Conservation (phyloP, 805 yeast genomes). For the Metschnikowia cubensis region DNA sequence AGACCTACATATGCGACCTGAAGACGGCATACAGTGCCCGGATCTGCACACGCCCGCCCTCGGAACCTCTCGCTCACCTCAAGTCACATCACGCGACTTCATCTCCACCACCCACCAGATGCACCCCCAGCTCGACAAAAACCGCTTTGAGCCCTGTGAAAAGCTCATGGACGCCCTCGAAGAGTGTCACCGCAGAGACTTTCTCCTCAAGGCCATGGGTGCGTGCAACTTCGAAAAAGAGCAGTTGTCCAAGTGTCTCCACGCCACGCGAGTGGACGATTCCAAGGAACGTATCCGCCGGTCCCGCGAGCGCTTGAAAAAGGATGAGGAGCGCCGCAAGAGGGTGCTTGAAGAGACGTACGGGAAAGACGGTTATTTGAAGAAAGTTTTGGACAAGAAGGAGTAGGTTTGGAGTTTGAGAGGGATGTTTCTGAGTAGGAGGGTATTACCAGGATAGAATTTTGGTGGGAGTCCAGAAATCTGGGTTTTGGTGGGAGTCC, state of each 20-base stretch:
- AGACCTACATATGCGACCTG: too few species aligned
- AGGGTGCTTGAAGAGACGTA: constrained; percentile 69
- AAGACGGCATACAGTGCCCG: too few species aligned
- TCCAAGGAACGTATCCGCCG: constrained; percentile 52
- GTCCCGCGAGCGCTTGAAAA: constrained; percentile 54
- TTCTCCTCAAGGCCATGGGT: constrained; percentile 69
- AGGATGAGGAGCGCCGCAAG: constrained; percentile 54
- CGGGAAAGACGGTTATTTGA: constrained; percentile 70
- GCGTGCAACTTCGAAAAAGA: constrained; percentile 81
- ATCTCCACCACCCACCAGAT: constrained; percentile 15
- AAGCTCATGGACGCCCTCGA: constrained; percentile 84
- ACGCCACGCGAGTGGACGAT: constrained; percentile 63
- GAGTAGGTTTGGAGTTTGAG: constrained; percentile 1
- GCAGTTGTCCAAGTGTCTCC: constrained; percentile 74
- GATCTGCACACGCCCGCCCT: neutral
- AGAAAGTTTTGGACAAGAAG: constrained; percentile 54
- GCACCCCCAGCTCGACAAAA: constrained; percentile 46
- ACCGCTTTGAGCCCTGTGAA: constrained; percentile 55
- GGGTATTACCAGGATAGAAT: too few species aligned
- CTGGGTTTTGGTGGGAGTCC: too few species aligned
- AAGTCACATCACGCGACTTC: neutral
- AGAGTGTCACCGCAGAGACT: constrained; percentile 75
- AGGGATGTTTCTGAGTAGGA: too few species aligned
- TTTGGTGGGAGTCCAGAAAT: too few species aligned
- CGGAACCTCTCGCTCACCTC: too few species aligned